A percentile compares a stretch with the other conserved stretches of the same genome.
Conservation (phyloP, 495 filamentous ascomycete species). For the Hypoxylon fragiforme region DNA sequence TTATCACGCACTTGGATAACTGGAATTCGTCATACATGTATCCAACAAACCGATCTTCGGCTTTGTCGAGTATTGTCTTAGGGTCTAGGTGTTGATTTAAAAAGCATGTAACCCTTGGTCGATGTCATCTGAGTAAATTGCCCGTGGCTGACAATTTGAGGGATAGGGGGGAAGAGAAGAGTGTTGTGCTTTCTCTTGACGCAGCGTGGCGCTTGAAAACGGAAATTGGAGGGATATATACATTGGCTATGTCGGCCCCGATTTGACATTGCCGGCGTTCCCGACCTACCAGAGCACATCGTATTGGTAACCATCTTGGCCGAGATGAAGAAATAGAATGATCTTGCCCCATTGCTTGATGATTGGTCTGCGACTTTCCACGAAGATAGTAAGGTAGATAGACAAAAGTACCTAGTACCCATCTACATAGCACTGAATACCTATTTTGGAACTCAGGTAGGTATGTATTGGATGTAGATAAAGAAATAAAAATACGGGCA, state of each 20-base stretch:
- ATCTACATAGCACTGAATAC: no score
- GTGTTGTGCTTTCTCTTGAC: no score
- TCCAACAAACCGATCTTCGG: neutral
- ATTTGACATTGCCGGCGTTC: conserved; percentile 9
- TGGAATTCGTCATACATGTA: neutral
- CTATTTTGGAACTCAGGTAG: no score
- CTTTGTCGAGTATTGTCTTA: no score
- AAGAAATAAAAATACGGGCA: conserved; percentile 4
- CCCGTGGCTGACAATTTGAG: no score
- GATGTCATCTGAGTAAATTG: no score
- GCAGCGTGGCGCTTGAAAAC: neutral
- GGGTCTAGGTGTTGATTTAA: no score
- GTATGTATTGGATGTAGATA: no score
- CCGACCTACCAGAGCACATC: conserved; percentile 6
- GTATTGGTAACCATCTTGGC: conserved; percentile 1
- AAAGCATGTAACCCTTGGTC: no score
- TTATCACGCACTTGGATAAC: no score
- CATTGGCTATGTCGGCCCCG: conserved; percentile 28
- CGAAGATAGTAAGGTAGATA: neutral
- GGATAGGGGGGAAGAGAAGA: no score
- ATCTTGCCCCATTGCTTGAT: conserved; percentile 5
- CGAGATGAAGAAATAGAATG: neutral
- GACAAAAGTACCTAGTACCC: no score
- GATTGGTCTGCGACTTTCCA: conserved; percentile 14
- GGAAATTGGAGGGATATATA: conserved; percentile 3